A percentile compares a stretch with the other conserved stretches of the same genome.
These are phyloP conservation scores for Tetracentron sinense DNA, from an alignment of 164 flowering plant genomes.

Conservation along the genomic window DNA sequence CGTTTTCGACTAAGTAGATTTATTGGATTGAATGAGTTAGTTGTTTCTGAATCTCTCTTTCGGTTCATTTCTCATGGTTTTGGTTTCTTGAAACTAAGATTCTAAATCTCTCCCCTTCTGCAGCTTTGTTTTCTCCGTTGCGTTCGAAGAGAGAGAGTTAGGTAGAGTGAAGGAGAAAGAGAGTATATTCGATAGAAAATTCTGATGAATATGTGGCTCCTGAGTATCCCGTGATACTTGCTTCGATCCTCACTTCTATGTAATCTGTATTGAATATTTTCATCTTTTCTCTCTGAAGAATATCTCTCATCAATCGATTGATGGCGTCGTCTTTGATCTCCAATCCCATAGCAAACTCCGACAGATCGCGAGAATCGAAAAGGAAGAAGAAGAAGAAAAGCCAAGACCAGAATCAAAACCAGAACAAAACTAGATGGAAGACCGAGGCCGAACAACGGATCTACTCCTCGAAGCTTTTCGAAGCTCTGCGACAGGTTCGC, in stretches of 20 bases:
- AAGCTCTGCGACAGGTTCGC: constrained; percentile 47
- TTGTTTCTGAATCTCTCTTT: too few relatives aligned
- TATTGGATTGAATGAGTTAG: too few relatives aligned
- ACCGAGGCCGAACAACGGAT: constrained; percentile 38
- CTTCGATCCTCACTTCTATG: background rate
- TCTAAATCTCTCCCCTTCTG: too few relatives aligned
- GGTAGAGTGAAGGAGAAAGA: too few relatives aligned
- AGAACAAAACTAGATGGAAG: constrained; percentile 23
- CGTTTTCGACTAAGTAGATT: too few relatives aligned
- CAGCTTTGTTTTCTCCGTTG: background rate
- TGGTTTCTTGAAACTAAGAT: too few relatives aligned
- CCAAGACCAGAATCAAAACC: constrained; percentile 6
- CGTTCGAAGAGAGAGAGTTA: background rate
- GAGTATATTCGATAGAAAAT: background rate
- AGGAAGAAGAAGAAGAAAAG: constrained; percentile 16
- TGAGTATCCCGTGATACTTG: too few relatives aligned
- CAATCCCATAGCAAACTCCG: constrained; percentile 10
- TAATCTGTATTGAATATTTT: background rate
- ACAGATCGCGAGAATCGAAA: constrained; percentile 18
- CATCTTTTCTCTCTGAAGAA: too few relatives aligned
- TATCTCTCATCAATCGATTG: background rate
- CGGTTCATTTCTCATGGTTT: too few relatives aligned
- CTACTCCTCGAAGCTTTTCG: constrained; percentile 64
- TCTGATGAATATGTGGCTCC: too few relatives aligned
- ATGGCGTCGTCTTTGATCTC: constrained; percentile 17